Evolutionary conservation across 140 eudicot genomes (phyloP), one percentile per base, ranked within the genome.

Genomic region (Cichorium intybus): DNA sequence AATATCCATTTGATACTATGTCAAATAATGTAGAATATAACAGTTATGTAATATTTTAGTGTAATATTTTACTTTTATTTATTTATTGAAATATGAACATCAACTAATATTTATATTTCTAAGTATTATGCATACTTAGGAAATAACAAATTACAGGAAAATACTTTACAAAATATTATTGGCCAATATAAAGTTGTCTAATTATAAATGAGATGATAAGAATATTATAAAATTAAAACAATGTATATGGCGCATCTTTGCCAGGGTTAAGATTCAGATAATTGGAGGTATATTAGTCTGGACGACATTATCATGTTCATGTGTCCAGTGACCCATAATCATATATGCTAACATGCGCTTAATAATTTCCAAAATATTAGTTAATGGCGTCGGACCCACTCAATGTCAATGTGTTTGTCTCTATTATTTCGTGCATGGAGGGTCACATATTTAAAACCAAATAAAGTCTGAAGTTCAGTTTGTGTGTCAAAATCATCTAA

Each of bases 301-400:
- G 73, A 55, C 27, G 56, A 69, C 74, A 69, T 57, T 43, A 45
- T 27, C 74, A 69, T 69, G 74, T 69, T 56, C 66, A 56, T 43
- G 37, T 69, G 74, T 69, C 74, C 48, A 56, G 29, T 68, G 64
- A 54, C 45, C 45, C 20, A 58, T 43, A 59, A 69, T 69, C 74
- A 69, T 69, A 56, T 18, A 69, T 51, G 66, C 66, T 69, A 69
- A 69, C 74, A 69, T 69, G 74, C 72, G 24, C 61, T 66, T 45
- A 56, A 18, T 29, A 4, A 56, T 49, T 41, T 68, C 56, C 65
- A 43, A 56, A 47, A 31, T 9, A 27, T 5, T 26, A 58, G 22
- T 31, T 58, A 58, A 58, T 60, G n/a, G 16, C 34, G 10, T 69
- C 22, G 66, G 53, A 31, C 72, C 74, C 58, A 41, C 51, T 43